A percentile compares a stretch with the other conserved stretches of the same genome.
These are phyloP conservation scores for Microbotryum intermedium DNA, from an alignment of 1,284 basidiomycete genomes.

Conservation along the genomic window DNA sequence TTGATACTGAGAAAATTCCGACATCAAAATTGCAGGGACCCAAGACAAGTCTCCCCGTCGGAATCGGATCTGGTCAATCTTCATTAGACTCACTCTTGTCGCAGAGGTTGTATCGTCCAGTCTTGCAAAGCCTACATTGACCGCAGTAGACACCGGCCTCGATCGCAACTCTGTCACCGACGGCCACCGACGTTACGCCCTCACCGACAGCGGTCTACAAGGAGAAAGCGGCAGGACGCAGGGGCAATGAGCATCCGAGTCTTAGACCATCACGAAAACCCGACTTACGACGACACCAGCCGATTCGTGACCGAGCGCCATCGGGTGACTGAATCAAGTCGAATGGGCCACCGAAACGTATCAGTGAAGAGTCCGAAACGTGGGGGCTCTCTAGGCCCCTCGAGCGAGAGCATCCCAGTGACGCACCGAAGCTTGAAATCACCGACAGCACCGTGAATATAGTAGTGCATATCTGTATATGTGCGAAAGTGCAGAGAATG, in stretches of 20 bases:
- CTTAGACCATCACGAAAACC: not conserved
- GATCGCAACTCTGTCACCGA: conserved; percentile 85
- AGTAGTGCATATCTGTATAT: conserved; percentile 62
- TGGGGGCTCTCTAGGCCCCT: not conserved
- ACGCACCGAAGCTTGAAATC: conserved; percentile 4
- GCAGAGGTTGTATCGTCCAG: conserved; percentile 91
- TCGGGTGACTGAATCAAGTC: conserved; percentile 41
- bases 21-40: too few species aligned
- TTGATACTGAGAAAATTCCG: not conserved
- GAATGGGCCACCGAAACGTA: not conserved
- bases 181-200: conserved; percentile 54
- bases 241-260: not conserved
- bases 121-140: conserved; percentile 44
- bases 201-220: conserved; percentile 46
- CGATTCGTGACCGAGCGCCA: conserved; percentile 88
- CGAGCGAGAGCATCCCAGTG: not conserved
- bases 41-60: not conserved
- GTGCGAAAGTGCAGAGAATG: too few species aligned
- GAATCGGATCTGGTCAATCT: not conserved
- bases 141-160: conserved; percentile 86
- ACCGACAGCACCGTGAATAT: conserved; percentile 49
- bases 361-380: not conserved
- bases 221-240: not conserved
- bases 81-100: conserved; percentile 39
- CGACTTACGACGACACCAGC: conserved; percentile 55